Evolutionary conservation across 2,329 filamentous ascomycete species (phyloP), one percentile per base, ranked within the genome.

Genomic region (Diatrype stigma): DNA sequence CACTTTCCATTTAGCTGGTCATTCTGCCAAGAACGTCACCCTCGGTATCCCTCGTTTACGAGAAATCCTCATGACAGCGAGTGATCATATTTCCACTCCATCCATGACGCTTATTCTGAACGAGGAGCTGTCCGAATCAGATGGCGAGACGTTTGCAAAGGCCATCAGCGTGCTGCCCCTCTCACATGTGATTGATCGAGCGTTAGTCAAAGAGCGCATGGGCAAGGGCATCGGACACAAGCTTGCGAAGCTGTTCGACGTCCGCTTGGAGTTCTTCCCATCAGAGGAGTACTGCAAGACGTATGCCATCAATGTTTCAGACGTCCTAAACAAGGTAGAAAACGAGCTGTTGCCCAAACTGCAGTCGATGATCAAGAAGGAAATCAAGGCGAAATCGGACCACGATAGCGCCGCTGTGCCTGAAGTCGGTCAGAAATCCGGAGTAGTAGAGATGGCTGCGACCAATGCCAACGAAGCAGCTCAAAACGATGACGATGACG

Each of bases 1-100:
- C 73, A 99, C 95, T 26, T 99, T 99, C 82, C 94, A 99, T 81
- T 89, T 99, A 82, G 94, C 94, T 70, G 94, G 94, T 65, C 93
- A 97, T 77, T 92, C 94, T 19, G 87, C 94, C 28, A 97, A 96
- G 79, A 99, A 99, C 80, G 95, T 99, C 66, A 99, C 94, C 1
- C 82, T 96, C 19, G 94, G 94, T 89, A 97, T 99, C 66, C 94
- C 94, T 52, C 90, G 94, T 73, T 80, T 99, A 19, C 82, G 94
- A 74, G 94, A 99, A 80, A 96, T 99, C 62, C 82, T 99, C 58
- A 99, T 99, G 94, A 97, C 94, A 46, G 94, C 94, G 23, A 94
- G 89, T 66, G 82, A 85, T 47, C 82, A 87, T 44, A 96, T 97
- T 56, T 89, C 90, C 37, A 99, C 94, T 0, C 94, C 94, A 2